Percentiles rank a stretch among this genome's conserved stretches.
phyloP scores from a whole-genome alignment of 176 grass and related monocot genomes.

The Pontederia crassipes region DNA sequence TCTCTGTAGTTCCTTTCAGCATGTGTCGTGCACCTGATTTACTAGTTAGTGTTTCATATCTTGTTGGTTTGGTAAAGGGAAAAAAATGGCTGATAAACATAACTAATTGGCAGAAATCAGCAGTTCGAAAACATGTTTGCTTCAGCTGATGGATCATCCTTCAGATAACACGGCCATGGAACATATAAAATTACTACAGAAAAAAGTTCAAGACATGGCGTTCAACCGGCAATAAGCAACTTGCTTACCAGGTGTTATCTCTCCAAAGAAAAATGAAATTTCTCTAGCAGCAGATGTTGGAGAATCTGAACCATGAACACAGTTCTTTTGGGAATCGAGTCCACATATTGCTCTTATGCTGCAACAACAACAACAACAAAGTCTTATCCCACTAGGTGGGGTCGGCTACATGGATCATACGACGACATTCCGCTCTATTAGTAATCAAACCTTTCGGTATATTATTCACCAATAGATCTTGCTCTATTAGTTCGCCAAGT shows the following conservation, averaged over 20 bases:
- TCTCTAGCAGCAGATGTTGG: conserved; percentile 53
- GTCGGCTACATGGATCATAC: too few relatives aligned
- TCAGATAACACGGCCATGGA: background rate
- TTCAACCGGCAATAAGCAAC: background rate
- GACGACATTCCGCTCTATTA: too few relatives aligned
- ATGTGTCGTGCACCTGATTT: background rate
- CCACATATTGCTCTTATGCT: conserved; percentile 83
- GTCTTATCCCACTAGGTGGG: too few relatives aligned
- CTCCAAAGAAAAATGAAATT: conserved; percentile 83
- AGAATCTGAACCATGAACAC: conserved; percentile 95
- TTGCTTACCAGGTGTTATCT: conserved; percentile 36
- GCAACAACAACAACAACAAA: background rate
- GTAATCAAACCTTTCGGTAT: too few relatives aligned
- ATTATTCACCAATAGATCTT: too few relatives aligned
- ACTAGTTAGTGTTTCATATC: too few relatives aligned
- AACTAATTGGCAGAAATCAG: too few relatives aligned
- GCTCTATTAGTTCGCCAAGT: too few relatives aligned
- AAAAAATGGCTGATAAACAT: too few relatives aligned
- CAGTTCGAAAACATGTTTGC: too few relatives aligned
- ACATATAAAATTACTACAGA: background rate
- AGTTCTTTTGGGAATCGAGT: conserved; percentile 58
- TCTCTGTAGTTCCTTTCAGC: background rate
- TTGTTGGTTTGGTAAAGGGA: too few relatives aligned
- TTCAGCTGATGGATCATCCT: too few relatives aligned
- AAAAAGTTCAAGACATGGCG: background rate